Percentiles rank a stretch among this genome's conserved stretches.
phyloP scores from a whole-genome alignment of 2,329 filamentous ascomycete genomes.

The Aspergillus ibericus region DNA sequence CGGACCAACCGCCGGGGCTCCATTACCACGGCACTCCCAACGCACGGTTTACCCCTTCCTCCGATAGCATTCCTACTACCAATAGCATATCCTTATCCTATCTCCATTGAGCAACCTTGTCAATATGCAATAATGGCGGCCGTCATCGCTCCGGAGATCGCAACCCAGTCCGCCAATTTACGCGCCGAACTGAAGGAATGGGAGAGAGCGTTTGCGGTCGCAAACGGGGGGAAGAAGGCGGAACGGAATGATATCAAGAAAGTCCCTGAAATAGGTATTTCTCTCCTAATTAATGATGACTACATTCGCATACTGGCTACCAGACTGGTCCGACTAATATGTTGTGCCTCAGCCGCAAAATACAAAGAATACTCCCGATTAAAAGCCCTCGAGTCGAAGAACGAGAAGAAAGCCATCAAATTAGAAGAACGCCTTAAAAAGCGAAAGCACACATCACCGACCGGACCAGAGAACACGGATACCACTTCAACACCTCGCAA shows the following conservation, averaged over 20 bases:
- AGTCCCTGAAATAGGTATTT: conserved; percentile 43
- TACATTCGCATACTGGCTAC: no score
- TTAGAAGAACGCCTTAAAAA: conserved; percentile 29
- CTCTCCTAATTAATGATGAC: neutral
- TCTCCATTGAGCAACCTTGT: neutral
- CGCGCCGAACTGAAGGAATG: conserved; percentile 50
- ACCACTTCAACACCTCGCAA: conserved; percentile 39
- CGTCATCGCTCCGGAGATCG: conserved; percentile 25
- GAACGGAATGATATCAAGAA: conserved; percentile 50
- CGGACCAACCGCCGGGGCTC: conserved; percentile 8
- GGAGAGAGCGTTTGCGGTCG: conserved; percentile 47
- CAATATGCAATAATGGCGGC: conserved; percentile 32
- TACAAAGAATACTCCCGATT: conserved; percentile 50
- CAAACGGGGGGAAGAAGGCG: conserved; percentile 47
- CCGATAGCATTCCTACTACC: conserved; percentile 2
- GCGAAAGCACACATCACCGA: conserved; percentile 34
- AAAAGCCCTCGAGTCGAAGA: conserved; percentile 34
- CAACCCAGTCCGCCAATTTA: conserved; percentile 32
- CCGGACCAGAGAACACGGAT: conserved; percentile 19
- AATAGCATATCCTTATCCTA: neutral
- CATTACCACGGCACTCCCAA: neutral
- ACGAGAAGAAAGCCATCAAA: conserved; percentile 18
- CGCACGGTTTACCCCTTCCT: neutral
- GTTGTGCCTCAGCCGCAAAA: conserved; percentile 40
- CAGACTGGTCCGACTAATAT: neutral